Evolutionary conservation across 2,329 filamentous ascomycete species (phyloP).

Genomic region (Cladosporium halotolerans): DNA sequence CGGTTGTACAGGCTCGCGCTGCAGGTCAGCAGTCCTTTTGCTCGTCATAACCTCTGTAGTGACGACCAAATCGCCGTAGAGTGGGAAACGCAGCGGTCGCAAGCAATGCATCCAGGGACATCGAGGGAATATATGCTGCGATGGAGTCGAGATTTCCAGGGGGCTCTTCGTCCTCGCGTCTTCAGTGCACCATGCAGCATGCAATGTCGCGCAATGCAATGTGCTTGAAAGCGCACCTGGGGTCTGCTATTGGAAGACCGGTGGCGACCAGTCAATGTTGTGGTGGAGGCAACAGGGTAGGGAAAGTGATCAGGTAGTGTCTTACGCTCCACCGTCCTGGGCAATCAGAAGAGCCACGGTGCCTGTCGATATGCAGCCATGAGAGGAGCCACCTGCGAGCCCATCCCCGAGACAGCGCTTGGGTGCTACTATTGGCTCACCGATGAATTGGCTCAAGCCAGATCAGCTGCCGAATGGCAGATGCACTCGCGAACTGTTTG

Average conservation of each 20-base stretch:
- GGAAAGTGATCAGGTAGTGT: constrained; percentile 6
- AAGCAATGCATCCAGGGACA: constrained; percentile 2
- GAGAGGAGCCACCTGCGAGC: constrained; percentile 8
- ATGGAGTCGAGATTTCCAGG: constrained; percentile 13
- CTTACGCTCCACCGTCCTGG: constrained; percentile 5
- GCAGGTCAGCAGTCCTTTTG: background rate
- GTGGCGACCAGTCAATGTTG: constrained; percentile 26
- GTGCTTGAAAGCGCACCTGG: constrained; percentile 15
- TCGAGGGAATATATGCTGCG: background rate
- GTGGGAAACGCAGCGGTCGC: background rate
- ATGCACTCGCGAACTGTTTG: constrained; percentile 8
- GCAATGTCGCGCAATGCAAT: constrained; percentile 16
- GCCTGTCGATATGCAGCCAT: constrained; percentile 10
- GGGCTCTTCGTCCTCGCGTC: constrained; percentile 15
- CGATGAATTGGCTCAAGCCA: constrained; percentile 10
- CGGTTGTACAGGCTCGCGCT: background rate
- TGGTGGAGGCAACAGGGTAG: constrained; percentile 23
- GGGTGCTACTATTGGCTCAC: constrained; percentile 5
- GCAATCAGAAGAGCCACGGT: constrained; percentile 6
- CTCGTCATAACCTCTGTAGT: background rate
- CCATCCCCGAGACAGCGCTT: constrained; percentile 9
- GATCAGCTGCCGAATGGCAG: constrained; percentile 11
- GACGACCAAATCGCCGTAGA: background rate
- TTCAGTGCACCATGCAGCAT: constrained; percentile 8
- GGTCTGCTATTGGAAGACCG: constrained; percentile 25